phyloP scores from a whole-genome alignment of 2,329 filamentous ascomycete genomes.

The Ophiostoma quercus region DNA sequence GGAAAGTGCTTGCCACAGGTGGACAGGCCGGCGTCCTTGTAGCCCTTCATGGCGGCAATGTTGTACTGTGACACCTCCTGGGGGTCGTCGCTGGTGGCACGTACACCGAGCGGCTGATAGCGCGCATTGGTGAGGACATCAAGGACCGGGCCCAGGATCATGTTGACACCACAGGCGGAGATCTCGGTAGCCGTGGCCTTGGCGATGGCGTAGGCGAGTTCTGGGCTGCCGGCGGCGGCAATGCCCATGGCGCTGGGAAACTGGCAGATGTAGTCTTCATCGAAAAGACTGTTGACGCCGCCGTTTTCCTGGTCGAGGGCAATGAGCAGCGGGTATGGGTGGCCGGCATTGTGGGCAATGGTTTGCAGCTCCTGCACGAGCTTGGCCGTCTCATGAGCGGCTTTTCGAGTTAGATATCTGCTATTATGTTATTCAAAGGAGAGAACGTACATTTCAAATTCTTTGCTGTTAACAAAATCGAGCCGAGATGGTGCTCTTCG shows the following conservation, averaged over 20 bases:
- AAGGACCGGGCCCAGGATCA: conserved; percentile 88
- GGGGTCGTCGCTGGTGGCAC: conserved; percentile 86
- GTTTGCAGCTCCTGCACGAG: conserved; percentile 88
- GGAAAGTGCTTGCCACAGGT: conserved; percentile 96
- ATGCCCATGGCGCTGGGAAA: conserved; percentile 97
- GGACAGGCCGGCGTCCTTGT: conserved; percentile 81
- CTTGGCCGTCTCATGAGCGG: conserved; percentile 81
- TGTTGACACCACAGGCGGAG: conserved; percentile 87
- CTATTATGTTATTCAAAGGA: conserved; percentile 13
- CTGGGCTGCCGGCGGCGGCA: conserved; percentile 80
- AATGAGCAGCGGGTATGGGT: conserved; percentile 82
- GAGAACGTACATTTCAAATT: conserved; percentile 68
- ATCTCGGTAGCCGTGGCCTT: conserved; percentile 92
- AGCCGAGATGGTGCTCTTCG: conserved; percentile 79
- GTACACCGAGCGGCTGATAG: conserved; percentile 83
- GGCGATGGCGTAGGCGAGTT: conserved; percentile 82
- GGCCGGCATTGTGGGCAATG: conserved; percentile 83
- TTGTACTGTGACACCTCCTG: conserved; percentile 92
- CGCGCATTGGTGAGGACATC: conserved; percentile 91
- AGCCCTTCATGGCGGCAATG: conserved; percentile 84
- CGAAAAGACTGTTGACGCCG: conserved; percentile 92
- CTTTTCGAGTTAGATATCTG: conserved; percentile 35
- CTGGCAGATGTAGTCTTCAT: conserved; percentile 91
- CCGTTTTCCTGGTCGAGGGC: conserved; percentile 97
- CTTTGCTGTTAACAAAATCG: conserved; percentile 77